These are phyloP conservation scores for Populus nigra DNA, from an alignment of 345 rosid species.

Conservation along the genomic window DNA sequence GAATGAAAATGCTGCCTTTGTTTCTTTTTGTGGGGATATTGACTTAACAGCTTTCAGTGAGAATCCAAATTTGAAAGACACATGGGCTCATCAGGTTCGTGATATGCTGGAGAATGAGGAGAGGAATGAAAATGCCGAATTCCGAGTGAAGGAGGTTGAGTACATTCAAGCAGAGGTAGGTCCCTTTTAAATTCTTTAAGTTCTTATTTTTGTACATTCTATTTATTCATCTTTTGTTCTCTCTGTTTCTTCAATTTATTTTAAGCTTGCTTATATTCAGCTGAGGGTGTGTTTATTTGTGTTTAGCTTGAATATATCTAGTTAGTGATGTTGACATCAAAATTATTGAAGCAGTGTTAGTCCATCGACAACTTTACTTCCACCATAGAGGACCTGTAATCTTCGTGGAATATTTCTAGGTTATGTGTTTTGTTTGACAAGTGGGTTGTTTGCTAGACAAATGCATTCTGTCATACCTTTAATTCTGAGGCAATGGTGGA, in stretches of 20 bases:
- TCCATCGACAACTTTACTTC: background rate
- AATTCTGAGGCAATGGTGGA: background rate
- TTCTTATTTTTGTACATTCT: background rate
- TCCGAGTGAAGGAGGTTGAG: constrained; percentile 92
- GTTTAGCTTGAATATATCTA: background rate
- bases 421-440: background rate
- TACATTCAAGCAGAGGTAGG: constrained; percentile 96
- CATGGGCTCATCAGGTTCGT: constrained; percentile 93
- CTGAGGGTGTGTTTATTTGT: background rate
- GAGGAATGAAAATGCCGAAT: constrained; percentile 79
- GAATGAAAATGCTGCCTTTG: constrained; percentile 59
- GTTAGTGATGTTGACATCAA: background rate
- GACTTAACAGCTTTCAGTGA: constrained; percentile 78
- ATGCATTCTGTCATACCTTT: background rate
- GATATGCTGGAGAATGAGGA: constrained; percentile 90
- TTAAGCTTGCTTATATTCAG: background rate
- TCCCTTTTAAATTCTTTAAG: background rate
- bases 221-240: background rate
- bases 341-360: background rate
- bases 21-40: constrained; percentile 54
- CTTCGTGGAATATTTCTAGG: background rate
- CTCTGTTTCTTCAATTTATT: background rate
- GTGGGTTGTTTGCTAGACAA: background rate
- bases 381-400: background rate
- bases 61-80: constrained; percentile 64